A percentile compares a stretch with the other conserved stretches of the same genome.
Evolutionary conservation across 805 yeast genomes (phyloP).

Genomic region (Metschnikowia henanensis): DNA sequence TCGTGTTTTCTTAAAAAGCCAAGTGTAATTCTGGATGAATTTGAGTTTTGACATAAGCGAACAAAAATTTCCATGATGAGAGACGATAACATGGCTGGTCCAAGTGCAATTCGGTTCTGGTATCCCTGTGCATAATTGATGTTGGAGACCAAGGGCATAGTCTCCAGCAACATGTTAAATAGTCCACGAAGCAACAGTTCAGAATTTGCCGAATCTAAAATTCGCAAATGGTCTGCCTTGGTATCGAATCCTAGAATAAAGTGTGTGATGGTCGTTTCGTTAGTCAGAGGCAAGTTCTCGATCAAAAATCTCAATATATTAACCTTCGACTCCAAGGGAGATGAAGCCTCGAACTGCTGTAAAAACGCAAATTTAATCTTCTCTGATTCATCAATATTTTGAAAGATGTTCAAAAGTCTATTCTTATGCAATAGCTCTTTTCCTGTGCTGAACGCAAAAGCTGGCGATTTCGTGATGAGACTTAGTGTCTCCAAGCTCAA

Average conservation of each 20-base stretch:
- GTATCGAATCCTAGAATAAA: constrained; percentile 73
- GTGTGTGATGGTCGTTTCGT: constrained; percentile 61
- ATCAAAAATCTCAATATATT: constrained; percentile 59
- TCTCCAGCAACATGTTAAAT: constrained; percentile 47
- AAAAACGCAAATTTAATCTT: constrained; percentile 74
- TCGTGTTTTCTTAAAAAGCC: constrained; percentile 49
- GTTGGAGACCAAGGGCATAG: constrained; percentile 43
- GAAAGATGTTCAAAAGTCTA: constrained; percentile 67
- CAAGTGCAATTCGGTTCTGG: constrained; percentile 42
- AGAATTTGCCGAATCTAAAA: constrained; percentile 47
- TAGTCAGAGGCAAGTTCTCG: constrained; percentile 44
- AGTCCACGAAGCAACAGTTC: constrained; percentile 57
- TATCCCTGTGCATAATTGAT: constrained; percentile 35
- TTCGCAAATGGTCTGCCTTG: constrained; percentile 45
- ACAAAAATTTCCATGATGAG: constrained; percentile 60
- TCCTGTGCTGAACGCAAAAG: constrained; percentile 35
- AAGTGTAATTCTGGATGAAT: constrained; percentile 53
- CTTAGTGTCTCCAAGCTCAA: constrained; percentile 53
- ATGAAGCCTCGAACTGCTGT: constrained; percentile 50
- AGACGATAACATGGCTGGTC: constrained; percentile 59
- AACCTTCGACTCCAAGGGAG: constrained; percentile 49
- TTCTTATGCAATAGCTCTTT: constrained; percentile 46
- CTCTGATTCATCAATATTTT: constrained; percentile 75
- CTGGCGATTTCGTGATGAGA: constrained; percentile 48
- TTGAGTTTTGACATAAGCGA: constrained; percentile 56